Percentiles rank a stretch among this genome's conserved stretches.
Evolutionary conservation across 2,329 filamentous ascomycete species (phyloP).

Genomic region (Fusarium sambucinum): DNA sequence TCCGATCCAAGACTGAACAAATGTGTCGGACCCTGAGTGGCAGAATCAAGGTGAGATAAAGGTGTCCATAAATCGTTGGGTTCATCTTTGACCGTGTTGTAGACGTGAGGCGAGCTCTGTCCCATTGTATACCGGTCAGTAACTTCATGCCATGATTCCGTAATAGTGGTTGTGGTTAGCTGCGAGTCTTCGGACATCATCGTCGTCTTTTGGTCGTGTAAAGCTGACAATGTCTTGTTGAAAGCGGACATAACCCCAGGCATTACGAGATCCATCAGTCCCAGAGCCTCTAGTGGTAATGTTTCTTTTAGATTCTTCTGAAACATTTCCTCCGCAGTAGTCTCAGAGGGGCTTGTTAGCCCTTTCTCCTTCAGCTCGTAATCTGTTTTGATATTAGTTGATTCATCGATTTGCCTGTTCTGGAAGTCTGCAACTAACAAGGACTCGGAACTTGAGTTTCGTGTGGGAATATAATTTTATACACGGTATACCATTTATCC

Average conservation of each 20-base stretch:
- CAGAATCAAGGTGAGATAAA: no score
- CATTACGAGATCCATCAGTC: background rate
- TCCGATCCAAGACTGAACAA: no score
- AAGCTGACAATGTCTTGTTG: background rate
- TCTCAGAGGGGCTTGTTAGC: no score
- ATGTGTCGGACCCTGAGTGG: no score
- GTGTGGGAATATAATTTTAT: background rate
- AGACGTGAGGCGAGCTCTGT: no score
- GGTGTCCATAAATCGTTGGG: no score
- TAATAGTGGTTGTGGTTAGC: background rate
- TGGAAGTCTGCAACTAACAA: background rate
- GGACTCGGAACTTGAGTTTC: background rate
- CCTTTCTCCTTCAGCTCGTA: background rate
- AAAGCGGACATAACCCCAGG: background rate
- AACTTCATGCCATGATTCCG: background rate
- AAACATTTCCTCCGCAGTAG: background rate
- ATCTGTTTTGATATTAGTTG: background rate
- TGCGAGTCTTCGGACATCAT: background rate
- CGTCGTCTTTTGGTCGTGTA: background rate
- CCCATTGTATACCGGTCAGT: no score
- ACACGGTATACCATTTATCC: background rate
- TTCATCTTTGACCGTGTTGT: no score
- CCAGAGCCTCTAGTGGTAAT: background rate
- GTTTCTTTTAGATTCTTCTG: background rate
- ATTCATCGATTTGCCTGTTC: accelerated